Conservation (phyloP, 371 early-diverging fungal species). For the Mucor ambiguus region DNA sequence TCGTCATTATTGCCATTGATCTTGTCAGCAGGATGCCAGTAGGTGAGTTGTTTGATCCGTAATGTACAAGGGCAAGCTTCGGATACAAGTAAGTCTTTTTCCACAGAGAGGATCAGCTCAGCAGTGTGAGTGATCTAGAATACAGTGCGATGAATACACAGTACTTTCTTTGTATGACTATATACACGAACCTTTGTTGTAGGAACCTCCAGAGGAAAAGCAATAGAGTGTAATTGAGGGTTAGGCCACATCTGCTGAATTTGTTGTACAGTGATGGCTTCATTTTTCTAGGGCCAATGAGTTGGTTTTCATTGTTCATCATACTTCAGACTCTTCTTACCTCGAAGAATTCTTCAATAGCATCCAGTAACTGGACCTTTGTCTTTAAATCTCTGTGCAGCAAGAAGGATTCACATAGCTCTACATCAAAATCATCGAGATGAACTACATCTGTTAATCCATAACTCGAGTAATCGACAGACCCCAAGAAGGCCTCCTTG, state of each 20-base stretch:
- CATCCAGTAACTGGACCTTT: constrained; percentile 48
- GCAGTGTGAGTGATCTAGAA: constrained; percentile 57
- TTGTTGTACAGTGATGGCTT: constrained; percentile 42
- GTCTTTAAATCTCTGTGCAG: constrained; percentile 59
- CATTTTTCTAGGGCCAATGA: constrained; percentile 29
- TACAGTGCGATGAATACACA: not conserved
- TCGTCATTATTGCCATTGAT: constrained; percentile 29
- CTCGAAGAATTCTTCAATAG: constrained; percentile 57
- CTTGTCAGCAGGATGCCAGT: constrained; percentile 44
- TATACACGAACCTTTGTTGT: constrained; percentile 40
- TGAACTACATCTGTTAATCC: constrained; percentile 65
- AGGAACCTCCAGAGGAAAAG: constrained; percentile 58
- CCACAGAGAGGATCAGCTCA: constrained; percentile 52
- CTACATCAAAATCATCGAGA: constrained; percentile 59
- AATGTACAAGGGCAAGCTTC: constrained; percentile 60
- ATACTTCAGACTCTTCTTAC: constrained; percentile 14
- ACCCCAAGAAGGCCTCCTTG: constrained; percentile 54
- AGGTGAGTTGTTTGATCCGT: constrained; percentile 59
- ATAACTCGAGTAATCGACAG: constrained; percentile 62
- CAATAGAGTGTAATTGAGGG: constrained; percentile 36
- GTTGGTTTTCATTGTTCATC: not conserved
- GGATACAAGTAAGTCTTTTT: constrained; percentile 53
- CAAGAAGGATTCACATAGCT: constrained; percentile 59
- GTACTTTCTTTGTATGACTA: not conserved
- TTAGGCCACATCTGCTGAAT: constrained; percentile 34